phyloP scores from a whole-genome alignment of 768 basidiomycete species.

The Naganishia vaughanmartiniae region DNA sequence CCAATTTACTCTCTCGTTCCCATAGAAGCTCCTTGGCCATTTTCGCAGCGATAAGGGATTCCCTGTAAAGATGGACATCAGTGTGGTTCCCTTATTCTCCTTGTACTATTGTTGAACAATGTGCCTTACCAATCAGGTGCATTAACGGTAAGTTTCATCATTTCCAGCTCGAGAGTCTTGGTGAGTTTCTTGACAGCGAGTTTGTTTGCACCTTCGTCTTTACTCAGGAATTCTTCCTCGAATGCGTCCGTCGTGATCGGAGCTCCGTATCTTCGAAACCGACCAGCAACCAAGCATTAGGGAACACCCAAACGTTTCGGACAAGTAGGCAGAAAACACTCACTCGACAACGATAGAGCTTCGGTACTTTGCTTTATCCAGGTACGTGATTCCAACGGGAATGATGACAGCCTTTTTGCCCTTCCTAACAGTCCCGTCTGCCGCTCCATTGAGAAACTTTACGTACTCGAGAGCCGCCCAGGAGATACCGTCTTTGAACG shows the following conservation, averaged over 20 bases:
- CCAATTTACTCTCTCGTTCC: slow-evolving; percentile 72
- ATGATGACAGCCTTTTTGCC: slow-evolving; percentile 64
- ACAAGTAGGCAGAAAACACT: slow-evolving; percentile 20
- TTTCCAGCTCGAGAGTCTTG: slow-evolving; percentile 65
- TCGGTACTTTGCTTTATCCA: slow-evolving; percentile 91
- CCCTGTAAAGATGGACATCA: slow-evolving; percentile 59
- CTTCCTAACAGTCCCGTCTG: slow-evolving; percentile 33
- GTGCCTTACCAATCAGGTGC: slow-evolving; percentile 75
- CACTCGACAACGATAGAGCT: slow-evolving; percentile 67
- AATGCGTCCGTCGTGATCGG: slow-evolving; percentile 75
- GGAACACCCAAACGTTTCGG: neutral
- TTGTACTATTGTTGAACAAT: neutral
- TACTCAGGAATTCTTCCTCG: slow-evolving; percentile 72
- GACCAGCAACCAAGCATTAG: neutral
- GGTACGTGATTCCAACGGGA: slow-evolving; percentile 87
- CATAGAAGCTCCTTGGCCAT: slow-evolving; percentile 94
- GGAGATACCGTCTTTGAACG: slow-evolving; percentile 79
- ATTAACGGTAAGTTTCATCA: slow-evolving; percentile 78
- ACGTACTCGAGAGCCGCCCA: slow-evolving; percentile 94
- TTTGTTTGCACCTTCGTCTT: slow-evolving; percentile 66
- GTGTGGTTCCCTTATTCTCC: neutral
- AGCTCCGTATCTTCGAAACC: slow-evolving; percentile 68
- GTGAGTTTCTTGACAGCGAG: slow-evolving; percentile 84
- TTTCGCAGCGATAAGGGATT: slow-evolving; percentile 79
- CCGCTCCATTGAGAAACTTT: slow-evolving; percentile 61